A percentile compares a stretch with the other conserved stretches of the same genome.
These are phyloP conservation scores for Prinsepia uniflora DNA, from an alignment of 306 rosid species.

Conservation along the genomic window DNA sequence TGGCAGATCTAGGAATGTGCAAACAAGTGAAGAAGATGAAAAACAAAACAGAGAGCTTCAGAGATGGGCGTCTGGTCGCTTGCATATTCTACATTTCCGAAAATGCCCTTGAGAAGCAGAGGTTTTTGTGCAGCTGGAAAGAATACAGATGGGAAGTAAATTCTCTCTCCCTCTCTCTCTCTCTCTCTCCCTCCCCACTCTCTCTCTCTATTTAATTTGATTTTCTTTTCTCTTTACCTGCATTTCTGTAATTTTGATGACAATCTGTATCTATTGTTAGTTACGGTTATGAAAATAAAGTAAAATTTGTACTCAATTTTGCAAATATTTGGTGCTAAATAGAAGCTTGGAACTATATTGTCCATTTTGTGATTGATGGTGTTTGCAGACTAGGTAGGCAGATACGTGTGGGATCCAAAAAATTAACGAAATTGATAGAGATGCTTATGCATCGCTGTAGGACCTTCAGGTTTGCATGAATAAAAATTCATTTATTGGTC, in stretches of 20 bases:
- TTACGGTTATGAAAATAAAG: neutral
- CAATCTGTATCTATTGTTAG: conserved; percentile 16
- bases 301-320: neutral
- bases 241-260: conserved; percentile 23
- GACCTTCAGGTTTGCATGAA: conserved; percentile 1
- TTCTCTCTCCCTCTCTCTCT: neutral
- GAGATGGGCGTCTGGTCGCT: neutral
- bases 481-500: neutral
- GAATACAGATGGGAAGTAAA: conserved; percentile 18
- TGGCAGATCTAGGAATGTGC: conserved; percentile 55
- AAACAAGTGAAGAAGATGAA: neutral
- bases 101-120: conserved; percentile 20
- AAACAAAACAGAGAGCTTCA: neutral
- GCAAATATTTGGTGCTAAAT: neutral
- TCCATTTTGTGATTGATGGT: too few species aligned
- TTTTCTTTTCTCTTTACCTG: neutral
- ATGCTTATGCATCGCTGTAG: too few species aligned
- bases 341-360: too few species aligned
- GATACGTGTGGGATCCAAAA: too few species aligned
- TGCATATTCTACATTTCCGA: conserved; percentile 10
- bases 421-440: too few species aligned
- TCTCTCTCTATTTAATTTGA: neutral
- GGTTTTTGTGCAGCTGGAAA: conserved; percentile 10
- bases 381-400: too few species aligned
- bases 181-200: neutral